Evolutionary conservation across 257 asterid genomes (phyloP).

Genomic region (Lithospermum erythrorhizon): DNA sequence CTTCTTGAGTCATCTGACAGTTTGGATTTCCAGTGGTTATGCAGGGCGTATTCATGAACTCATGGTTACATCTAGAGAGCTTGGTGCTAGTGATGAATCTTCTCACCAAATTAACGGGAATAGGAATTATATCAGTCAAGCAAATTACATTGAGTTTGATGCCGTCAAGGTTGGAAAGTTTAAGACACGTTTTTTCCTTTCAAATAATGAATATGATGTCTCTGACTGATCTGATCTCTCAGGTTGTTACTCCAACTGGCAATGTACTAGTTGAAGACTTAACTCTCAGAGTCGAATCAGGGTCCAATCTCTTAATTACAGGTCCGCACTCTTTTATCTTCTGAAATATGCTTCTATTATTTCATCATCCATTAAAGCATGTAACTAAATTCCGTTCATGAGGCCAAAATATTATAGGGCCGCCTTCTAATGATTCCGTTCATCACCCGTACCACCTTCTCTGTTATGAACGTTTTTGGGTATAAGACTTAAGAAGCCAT

Average conservation of each 20-base stretch:
- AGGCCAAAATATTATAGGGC: too few relatives aligned
- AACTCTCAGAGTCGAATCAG: slow-evolving; percentile 83
- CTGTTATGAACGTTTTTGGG: too few relatives aligned
- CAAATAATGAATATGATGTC: background rate
- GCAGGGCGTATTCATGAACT: slow-evolving; percentile 99
- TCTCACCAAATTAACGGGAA: slow-evolving; percentile 63
- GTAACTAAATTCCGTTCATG: background rate
- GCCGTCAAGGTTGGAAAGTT: slow-evolving; percentile 63
- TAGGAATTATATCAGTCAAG: slow-evolving; percentile 85
- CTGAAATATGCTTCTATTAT: background rate
- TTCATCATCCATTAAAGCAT: background rate
- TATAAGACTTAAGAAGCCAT: too few relatives aligned
- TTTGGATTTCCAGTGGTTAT: slow-evolving; percentile 70
- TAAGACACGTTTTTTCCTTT: slow-evolving; percentile 12
- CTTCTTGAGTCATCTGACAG: background rate
- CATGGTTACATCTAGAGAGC: slow-evolving; percentile 76
- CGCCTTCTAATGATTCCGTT: too few relatives aligned
- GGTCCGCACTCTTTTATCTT: slow-evolving; percentile 26
- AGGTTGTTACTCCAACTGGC: slow-evolving; percentile 98
- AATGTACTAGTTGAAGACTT: slow-evolving; percentile 89
- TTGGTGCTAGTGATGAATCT: slow-evolving; percentile 55
- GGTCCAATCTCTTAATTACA: slow-evolving; percentile 96
- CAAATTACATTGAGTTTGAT: slow-evolving; percentile 88
- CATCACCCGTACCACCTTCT: too few relatives aligned
- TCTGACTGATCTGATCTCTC: slow-evolving; percentile 25